phyloP scores from a whole-genome alignment of 2,329 filamentous ascomycete species.

The Gnomoniopsis smithogilvyi region DNA sequence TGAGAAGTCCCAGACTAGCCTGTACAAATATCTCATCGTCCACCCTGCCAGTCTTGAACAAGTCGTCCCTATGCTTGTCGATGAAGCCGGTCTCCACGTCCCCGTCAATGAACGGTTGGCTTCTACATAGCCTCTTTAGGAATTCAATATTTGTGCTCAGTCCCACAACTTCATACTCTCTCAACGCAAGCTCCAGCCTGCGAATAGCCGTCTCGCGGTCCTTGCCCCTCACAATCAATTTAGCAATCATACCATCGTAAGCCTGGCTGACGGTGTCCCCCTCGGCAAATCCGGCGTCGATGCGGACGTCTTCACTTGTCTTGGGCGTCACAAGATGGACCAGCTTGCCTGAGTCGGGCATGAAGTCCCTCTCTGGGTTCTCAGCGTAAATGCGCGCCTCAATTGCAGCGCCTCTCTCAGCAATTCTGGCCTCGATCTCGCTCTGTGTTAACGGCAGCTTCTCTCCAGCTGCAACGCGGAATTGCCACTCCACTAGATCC shows the following conservation, averaged over 20 bases:
- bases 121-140: slow-evolving; percentile 80
- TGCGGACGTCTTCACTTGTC: slow-evolving; percentile 70
- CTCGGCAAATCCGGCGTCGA: slow-evolving; percentile 89
- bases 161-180: slow-evolving; percentile 89
- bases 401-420: slow-evolving; percentile 77
- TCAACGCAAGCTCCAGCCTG: slow-evolving; percentile 75
- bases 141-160: slow-evolving; percentile 97
- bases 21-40: slow-evolving; percentile 78
- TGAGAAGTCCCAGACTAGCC: slow-evolving; percentile 74
- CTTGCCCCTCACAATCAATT: slow-evolving; percentile 85
- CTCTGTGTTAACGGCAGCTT: slow-evolving; percentile 53
- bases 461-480: slow-evolving; percentile 66
- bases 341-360: slow-evolving; percentile 87
- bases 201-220: slow-evolving; percentile 78
- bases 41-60: slow-evolving; percentile 65
- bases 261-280: slow-evolving; percentile 91
- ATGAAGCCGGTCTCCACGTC: slow-evolving; percentile 97
- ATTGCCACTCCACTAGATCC: slow-evolving; percentile 92
- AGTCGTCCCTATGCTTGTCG: slow-evolving; percentile 75
- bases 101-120: slow-evolving; percentile 77
- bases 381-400: slow-evolving; percentile 97
- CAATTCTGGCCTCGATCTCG: slow-evolving; percentile 72
- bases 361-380: slow-evolving; percentile 86
- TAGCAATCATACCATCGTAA: slow-evolving; percentile 99
- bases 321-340: slow-evolving; percentile 76